These are phyloP conservation scores for Syncephalastrum racemosum DNA, from an alignment of 371 early-diverging fungal genomes.

Conservation along the genomic window DNA sequence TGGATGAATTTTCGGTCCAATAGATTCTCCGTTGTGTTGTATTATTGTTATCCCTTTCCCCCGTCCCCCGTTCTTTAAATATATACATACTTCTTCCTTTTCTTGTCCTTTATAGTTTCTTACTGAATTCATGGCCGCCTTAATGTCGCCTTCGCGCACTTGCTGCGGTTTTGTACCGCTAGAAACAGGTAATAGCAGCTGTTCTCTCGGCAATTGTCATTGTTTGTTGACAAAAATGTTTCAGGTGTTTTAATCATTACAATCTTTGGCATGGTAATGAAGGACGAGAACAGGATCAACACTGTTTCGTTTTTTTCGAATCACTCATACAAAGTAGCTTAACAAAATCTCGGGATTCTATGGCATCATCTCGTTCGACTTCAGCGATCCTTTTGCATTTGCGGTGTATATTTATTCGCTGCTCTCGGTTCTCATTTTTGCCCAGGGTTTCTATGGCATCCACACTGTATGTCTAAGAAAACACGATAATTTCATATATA, in stretches of 20 bases:
- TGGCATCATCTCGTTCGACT: constrained; percentile 39
- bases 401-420: constrained; percentile 34
- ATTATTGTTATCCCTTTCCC: background rate
- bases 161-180: constrained; percentile 38
- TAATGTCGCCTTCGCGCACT: constrained; percentile 22
- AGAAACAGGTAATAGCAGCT: constrained; percentile 29
- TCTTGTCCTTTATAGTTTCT: constrained; percentile 1
- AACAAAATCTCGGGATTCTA: constrained; percentile 49
- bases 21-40: background rate
- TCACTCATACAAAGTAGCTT: constrained; percentile 16
- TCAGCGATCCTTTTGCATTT: constrained; percentile 27
- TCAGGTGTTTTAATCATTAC: constrained; percentile 40
- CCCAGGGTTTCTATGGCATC: constrained; percentile 38
- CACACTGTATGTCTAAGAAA: constrained; percentile 25
- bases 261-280: constrained; percentile 44
- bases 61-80: constrained; percentile 3
- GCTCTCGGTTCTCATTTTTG: constrained; percentile 27
- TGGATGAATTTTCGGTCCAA: background rate
- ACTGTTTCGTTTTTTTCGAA: background rate
- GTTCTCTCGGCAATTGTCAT: constrained; percentile 3
- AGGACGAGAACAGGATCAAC: background rate
- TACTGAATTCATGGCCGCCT: constrained; percentile 15
- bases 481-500: background rate
- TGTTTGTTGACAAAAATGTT: constrained; percentile 1
- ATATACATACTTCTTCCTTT: background rate